These are phyloP conservation scores for Musa beccarii DNA, from an alignment of 176 grass and related monocot genomes.

Conservation along the genomic window DNA sequence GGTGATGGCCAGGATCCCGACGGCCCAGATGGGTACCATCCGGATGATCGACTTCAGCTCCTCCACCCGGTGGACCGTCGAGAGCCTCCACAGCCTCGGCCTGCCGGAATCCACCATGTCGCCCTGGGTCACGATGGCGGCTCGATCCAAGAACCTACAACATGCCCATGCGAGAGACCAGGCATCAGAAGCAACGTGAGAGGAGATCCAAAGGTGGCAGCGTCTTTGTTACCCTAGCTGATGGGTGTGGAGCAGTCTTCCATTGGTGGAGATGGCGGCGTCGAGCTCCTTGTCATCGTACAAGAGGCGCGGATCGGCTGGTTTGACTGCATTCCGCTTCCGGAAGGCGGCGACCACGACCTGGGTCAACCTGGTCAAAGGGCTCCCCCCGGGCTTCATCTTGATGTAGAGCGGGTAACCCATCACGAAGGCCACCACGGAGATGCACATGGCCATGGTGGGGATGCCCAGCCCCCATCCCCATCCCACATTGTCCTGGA, in stretches of 20 bases:
- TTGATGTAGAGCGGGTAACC: constrained; percentile 15
- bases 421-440: constrained; percentile 14
- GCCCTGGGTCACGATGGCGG: constrained; percentile 3
- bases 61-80: constrained; percentile 19
- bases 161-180: background rate
- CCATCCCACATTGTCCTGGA: constrained; percentile 22
- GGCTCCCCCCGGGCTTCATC: constrained; percentile 16
- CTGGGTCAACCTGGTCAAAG: constrained; percentile 13
- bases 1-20: background rate
- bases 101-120: constrained; percentile 2
- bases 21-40: constrained; percentile 15
- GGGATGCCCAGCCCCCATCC: constrained; percentile 21
- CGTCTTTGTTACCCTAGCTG: background rate
- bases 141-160: constrained; percentile 15
- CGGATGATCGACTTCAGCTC: constrained; percentile 18
- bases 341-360: constrained; percentile 1
- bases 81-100: constrained; percentile 8
- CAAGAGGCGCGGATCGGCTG: background rate
- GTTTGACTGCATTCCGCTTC: constrained; percentile 10
- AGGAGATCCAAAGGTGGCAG: background rate
- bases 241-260: constrained; percentile 15
- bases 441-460: constrained; percentile 7
- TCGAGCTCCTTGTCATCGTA: constrained; percentile 11
- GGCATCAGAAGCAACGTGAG: too few species aligned
- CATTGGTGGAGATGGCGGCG: background rate